These are phyloP conservation scores for Ustilago lituana DNA, from an alignment of 1,284 basidiomycete genomes.

Conservation along the genomic window DNA sequence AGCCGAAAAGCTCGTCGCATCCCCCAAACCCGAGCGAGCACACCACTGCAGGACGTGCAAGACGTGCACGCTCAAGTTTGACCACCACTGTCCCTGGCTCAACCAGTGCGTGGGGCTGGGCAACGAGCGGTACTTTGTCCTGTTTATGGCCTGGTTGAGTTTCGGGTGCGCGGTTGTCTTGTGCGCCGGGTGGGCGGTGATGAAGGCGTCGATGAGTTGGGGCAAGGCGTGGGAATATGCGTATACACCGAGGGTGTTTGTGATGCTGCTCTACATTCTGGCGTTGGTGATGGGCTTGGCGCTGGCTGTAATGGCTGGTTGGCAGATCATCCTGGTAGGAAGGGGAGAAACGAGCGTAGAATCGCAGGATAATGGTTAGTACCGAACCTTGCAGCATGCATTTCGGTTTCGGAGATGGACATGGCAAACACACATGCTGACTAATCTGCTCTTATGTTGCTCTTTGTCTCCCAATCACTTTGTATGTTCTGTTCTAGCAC, in stretches of 20 bases:
- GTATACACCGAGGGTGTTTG: conserved; percentile 76
- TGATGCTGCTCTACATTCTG: conserved; percentile 75
- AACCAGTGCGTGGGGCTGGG: conserved; percentile 94
- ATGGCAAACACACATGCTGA: neutral
- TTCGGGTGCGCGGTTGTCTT: conserved; percentile 55
- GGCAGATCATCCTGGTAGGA: conserved; percentile 81
- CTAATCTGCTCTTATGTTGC: neutral
- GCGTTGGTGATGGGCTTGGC: conserved; percentile 78
- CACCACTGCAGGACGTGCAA: conserved; percentile 96
- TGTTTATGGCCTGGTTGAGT: conserved; percentile 79
- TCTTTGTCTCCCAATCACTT: too few species aligned
- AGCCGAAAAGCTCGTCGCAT: conserved; percentile 60
- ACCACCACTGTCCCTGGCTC: conserved; percentile 77
- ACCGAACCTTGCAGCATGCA: too few species aligned
- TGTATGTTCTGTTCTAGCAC: too few species aligned
- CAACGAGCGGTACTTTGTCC: conserved; percentile 93
- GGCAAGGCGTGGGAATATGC: conserved; percentile 72
- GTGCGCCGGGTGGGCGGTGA: conserved; percentile 32
- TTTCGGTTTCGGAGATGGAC: too few species aligned
- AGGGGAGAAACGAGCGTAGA: conserved; percentile 92
- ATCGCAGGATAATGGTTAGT: conserved; percentile 78
- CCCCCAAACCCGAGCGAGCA: conserved; percentile 83
- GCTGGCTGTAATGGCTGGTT: conserved; percentile 80
- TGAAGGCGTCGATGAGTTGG: conserved; percentile 24
- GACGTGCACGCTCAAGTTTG: conserved; percentile 86